Percentiles rank a stretch among this genome's conserved stretches.
phyloP scores from a whole-genome alignment of 1,139 yeast species.

The Insectozyma bohioensis region DNA sequence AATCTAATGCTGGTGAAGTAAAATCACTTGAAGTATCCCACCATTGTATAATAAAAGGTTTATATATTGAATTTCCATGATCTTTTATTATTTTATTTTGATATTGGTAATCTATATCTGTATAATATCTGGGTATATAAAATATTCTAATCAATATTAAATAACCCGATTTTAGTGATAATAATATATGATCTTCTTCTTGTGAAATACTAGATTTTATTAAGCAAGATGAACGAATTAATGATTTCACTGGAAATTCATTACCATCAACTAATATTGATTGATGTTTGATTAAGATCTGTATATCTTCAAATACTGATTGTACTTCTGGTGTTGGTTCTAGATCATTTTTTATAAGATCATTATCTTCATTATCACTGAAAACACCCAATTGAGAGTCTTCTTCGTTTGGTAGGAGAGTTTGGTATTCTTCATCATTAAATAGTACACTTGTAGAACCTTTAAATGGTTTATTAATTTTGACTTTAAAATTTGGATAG shows the following conservation, averaged over 20 bases:
- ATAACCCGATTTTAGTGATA: slow-evolving; percentile 44
- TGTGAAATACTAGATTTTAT: slow-evolving; percentile 19
- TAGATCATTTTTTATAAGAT: slow-evolving; percentile 10
- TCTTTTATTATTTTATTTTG: slow-evolving; percentile 10
- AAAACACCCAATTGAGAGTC: slow-evolving; percentile 44
- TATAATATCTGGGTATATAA: slow-evolving; percentile 31
- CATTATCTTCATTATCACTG: slow-evolving; percentile 36
- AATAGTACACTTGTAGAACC: slow-evolving; percentile 35
- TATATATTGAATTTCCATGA: slow-evolving; percentile 22
- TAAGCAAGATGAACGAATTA: slow-evolving; percentile 38
- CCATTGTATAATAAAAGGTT: slow-evolving; percentile 54
- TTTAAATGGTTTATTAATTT: slow-evolving; percentile 30
- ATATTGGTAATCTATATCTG: slow-evolving; percentile 26
- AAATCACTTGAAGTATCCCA: slow-evolving; percentile 36
- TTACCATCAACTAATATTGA: slow-evolving; percentile 36
- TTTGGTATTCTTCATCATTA: slow-evolving; percentile 42
- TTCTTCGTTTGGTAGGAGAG: slow-evolving; percentile 33
- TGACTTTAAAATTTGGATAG: slow-evolving; percentile 33
- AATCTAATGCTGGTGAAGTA: slow-evolving; percentile 23
- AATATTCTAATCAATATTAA: slow-evolving; percentile 36
- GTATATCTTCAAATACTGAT: slow-evolving; percentile 13
- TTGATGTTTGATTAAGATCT: slow-evolving; percentile 33
- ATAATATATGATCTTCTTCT: slow-evolving; percentile 44
- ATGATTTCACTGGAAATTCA: slow-evolving; percentile 33
- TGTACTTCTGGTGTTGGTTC: background rate